These are phyloP conservation scores for Fusarium verticillioides DNA, from an alignment of 2,329 filamentous ascomycete species.

Conservation along the genomic window DNA sequence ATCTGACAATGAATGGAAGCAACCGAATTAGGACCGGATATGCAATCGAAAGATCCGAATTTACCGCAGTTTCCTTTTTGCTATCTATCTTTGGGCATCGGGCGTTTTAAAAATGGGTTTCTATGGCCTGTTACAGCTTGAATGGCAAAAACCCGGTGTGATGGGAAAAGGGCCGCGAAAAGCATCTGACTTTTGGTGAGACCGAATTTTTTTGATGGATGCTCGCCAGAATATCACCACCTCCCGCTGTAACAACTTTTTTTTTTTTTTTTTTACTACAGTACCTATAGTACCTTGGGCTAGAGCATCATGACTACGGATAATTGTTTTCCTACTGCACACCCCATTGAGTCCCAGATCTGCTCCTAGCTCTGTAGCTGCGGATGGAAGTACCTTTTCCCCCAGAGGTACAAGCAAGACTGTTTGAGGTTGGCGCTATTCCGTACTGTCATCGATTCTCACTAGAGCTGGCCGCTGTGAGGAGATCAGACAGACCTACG, in stretches of 20 bases:
- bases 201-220: neutral
- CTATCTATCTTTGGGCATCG: slow-evolving; percentile 11
- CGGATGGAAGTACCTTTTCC: slow-evolving; percentile 42
- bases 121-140: slow-evolving; percentile 23
- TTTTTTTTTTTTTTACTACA: neutral
- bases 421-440: slow-evolving; percentile 34
- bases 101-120: slow-evolving; percentile 30
- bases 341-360: slow-evolving; percentile 3
- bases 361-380: slow-evolving; percentile 23
- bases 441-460: slow-evolving; percentile 11
- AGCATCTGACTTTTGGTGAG: slow-evolving; percentile 35
- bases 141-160: slow-evolving; percentile 32
- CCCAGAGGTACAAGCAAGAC: slow-evolving; percentile 37
- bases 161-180: slow-evolving; percentile 39
- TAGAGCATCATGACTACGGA: slow-evolving; percentile 13
- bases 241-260: neutral
- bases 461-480: slow-evolving; percentile 21
- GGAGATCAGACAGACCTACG: slow-evolving; percentile 16
- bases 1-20: slow-evolving; percentile 19
- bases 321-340: slow-evolving; percentile 7
- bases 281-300: neutral
- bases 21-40: slow-evolving; percentile 31
- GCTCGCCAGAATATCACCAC: slow-evolving; percentile 22
- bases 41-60: slow-evolving; percentile 25
- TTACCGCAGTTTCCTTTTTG: slow-evolving; percentile 27